Evolutionary conservation across 495 filamentous ascomycete genomes (phyloP).

Genomic region (Penicillium fimorum): DNA sequence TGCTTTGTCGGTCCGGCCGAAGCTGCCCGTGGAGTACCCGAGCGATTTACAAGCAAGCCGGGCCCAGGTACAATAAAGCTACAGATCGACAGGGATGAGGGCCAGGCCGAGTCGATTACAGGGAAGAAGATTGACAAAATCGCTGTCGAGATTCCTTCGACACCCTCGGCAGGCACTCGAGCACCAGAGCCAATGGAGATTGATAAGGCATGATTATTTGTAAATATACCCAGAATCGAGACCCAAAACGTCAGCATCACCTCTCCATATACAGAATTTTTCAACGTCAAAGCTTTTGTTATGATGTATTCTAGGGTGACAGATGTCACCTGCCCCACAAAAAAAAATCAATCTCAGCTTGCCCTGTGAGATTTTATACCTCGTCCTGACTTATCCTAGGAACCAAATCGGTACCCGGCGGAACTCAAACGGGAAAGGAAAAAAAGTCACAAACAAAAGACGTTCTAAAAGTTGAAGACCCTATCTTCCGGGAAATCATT

Average conservation of each 20-base stretch:
- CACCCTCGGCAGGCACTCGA: conserved; percentile 4
- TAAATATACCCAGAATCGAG: conserved; percentile 18
- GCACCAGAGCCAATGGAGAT: conserved; percentile 23
- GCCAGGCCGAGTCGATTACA: conserved; percentile 6
- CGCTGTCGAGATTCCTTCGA: neutral
- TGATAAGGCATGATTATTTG: conserved; percentile 15
- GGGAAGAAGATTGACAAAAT: neutral
- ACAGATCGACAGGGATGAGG: neutral
- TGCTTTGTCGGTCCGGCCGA: conserved; percentile 67
- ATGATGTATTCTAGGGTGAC: conserved; percentile 9
- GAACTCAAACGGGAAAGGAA: neutral
- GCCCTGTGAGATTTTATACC: neutral
- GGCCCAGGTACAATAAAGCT: conserved; percentile 1
- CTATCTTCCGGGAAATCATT: neutral
- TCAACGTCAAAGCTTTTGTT: neutral
- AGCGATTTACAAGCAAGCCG: conserved; percentile 53
- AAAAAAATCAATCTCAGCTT: neutral
- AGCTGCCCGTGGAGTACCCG: conserved; percentile 64
- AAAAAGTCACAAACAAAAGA: neutral
- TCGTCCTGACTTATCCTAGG: neutral
- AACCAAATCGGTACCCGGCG: conserved; percentile 1
- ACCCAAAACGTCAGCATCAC: conserved; percentile 11
- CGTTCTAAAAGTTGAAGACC: no score
- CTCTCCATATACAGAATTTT: neutral
- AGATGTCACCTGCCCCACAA: conserved; percentile 6